Evolutionary conservation across 176 grass and related monocot species (phyloP), one percentile per base, ranked within the genome.

Genomic region (Zoysia japonica): DNA sequence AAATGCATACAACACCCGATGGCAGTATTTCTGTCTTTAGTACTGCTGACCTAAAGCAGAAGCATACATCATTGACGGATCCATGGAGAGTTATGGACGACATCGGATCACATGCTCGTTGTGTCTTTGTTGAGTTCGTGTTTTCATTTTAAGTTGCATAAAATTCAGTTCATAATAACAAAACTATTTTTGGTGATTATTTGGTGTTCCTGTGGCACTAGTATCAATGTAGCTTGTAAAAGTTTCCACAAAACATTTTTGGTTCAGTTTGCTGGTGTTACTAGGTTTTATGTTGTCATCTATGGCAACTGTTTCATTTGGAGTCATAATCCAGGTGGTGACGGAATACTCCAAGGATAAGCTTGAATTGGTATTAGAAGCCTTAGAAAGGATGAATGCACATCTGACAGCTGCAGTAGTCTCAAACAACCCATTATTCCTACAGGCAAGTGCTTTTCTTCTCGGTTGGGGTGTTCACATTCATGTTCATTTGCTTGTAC

Each of bases 351-450:
- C 82, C 35, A 79, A 89, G 16, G 81, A 93, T 80, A 78, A 95
- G 61, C 88, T 99, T 56, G 82, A 80, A 1, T 71, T 87, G 62
- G 96, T 99, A 66, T 83, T 99, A 75, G 90, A 95, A 83, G 88
- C 88, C 45, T 95, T 84, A 48, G 92, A 95, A 84, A 92, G 88
- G 68, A 95, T 93, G 92, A 89, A 95, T 52, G 92, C 92, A 0
- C 92, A 95, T 91, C 89, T 99, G 60, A 95, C 96, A 6, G 92
- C 96, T 82, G 96, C 96, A 2, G 90, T 99, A 69, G 92, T 99
- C 77, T 99, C 96, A 77, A 99, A 99, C 41, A 88, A 99, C 64
- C 84, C 82, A 2, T 81, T 99, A 35, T 95, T 99, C 82, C 78
- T 99, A 69, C 92, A 99, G 89, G 96, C 72, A 93, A 86, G 80